Evolutionary conservation across 192 early-diverging fungal species (phyloP), one percentile per base, ranked within the genome.

Genomic region (Backusella australiensis): DNA sequence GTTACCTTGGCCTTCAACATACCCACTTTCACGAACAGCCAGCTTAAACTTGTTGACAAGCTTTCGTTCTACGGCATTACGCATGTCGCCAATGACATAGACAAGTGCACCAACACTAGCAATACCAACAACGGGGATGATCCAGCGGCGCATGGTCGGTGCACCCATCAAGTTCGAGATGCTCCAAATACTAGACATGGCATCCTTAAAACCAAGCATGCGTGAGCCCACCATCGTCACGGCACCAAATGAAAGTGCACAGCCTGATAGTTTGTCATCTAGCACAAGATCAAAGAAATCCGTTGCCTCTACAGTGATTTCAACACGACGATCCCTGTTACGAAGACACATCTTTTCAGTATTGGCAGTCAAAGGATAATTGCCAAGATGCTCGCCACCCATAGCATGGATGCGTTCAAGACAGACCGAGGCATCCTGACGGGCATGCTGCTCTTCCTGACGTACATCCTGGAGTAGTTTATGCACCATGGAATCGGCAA

Each of bases 51-150:
- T 91, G 78, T 84, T 80, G 9, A 89, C 85, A 65, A 93, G 84
- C 81, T 93, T 93, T 79, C 91, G 90, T 38, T 91, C 87, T 71
- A 94, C 85, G 0, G 89, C 91, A 52, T 85, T 82, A 69, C 90
- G 89, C 87, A 93, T 90, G 36, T 94, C 93, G 5, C 86, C 82
- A 6, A 91, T 83, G 72, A 94, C 79, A 76, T 93, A 94, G 36
- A 89, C 78, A 38, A 89, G 67, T 0, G 87, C 78, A 67, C 92
- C 90, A 53, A 89, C 53, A 85, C 89, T 80, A 79, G 88, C 85
- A 81, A 89, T 29, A 77, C 87, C 76, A 71, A 91, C 73, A 65
- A 86, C 77, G 67, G 92, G 91, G 19, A 90, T 75, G 19, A 82
- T 83, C 87, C 87, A 87, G 77, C 83, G 87, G 75, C 89, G 90